These are phyloP conservation scores for Annona cherimola DNA, from an alignment of 164 flowering plant genomes.

Conservation along the genomic window DNA sequence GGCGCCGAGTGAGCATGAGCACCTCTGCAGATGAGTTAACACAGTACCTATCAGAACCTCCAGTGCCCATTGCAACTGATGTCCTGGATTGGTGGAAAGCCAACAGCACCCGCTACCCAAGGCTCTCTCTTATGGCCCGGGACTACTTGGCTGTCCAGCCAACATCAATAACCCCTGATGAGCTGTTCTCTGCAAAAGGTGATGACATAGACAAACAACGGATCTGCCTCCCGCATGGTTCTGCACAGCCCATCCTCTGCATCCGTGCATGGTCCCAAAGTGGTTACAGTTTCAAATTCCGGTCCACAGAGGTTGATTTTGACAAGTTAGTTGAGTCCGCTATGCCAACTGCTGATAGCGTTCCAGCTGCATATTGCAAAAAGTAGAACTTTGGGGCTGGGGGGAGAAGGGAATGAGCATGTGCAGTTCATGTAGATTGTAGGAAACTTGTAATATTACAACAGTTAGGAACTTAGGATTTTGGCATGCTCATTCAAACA, in stretches of 20 bases:
- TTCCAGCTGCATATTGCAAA: constrained; percentile 26
- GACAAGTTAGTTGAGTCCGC: constrained; percentile 52
- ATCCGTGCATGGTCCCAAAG: constrained; percentile 57
- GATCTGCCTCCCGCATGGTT: constrained; percentile 42
- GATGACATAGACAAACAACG: constrained; percentile 63
- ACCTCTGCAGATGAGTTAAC: constrained; percentile 74
- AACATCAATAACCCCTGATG: constrained; percentile 68
- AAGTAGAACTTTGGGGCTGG: constrained; percentile 20
- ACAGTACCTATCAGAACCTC: constrained; percentile 83
- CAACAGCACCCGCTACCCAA: constrained; percentile 73
- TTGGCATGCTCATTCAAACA: neutral
- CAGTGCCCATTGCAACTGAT: constrained; percentile 74
- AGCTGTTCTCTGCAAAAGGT: constrained; percentile 65
- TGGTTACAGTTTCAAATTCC: constrained; percentile 50
- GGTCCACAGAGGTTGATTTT: constrained; percentile 50
- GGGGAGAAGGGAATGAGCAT: neutral
- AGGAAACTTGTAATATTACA: neutral
- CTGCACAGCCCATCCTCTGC: constrained; percentile 51
- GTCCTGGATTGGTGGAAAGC: constrained; percentile 95
- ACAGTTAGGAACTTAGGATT: neutral
- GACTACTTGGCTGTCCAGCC: constrained; percentile 84
- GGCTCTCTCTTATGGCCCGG: constrained; percentile 84
- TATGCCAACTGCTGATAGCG: constrained; percentile 7
- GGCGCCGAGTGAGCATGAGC: constrained; percentile 66
- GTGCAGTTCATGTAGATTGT: neutral